Base-by-base conservation (phyloP, 176 grass and related monocot species). In the Aegilops umbellulata region DNA sequence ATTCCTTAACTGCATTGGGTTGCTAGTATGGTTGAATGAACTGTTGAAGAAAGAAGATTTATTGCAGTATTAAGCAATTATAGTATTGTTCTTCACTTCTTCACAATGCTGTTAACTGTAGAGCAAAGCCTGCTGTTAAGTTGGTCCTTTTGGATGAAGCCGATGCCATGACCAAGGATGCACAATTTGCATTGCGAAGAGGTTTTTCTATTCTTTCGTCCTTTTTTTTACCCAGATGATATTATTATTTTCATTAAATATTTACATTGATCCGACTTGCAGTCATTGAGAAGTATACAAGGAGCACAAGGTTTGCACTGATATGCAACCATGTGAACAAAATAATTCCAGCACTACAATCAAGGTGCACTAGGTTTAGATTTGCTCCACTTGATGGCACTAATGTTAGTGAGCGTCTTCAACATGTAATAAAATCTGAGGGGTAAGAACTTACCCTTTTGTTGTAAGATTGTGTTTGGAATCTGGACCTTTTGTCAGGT, bases 291-390 rank as follows among this genome's bases (percentile, higher is more conserved):
- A 98, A 98, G 86, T 91, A 98, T 70, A 98, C 97, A 81, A 98
- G 82, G 73, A 98, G 94, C 88, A 98, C 97, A 86, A 92, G 97
- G 84, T 98, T 98, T 95, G 97, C 97, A 69, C 87, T 98, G 61
- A 98, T 98, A 80, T 95, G 97, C 80, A 98, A 98, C 61, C 91
- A 95, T 89, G 92, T 98, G 57, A 98, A 98, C 88, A 98, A 98
- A 90, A 98, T 98, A 32, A 98, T 98, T 60, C 94, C 97, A 82
- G 94, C 97, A 76, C 76, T 98, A 38, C 94, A 98, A 89, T 98
- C 94, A 76, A 98, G 97, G 82, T 95, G 97, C 85, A 98, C 94
- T 26, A 92, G 96, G 69, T 98, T 98, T 90, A 91, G 94, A 80
- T 98, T 98, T 90, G 94, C 97, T 82, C 97, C 97, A 15, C 90